Evolutionary conservation across 768 basidiomycete species (phyloP).

Genomic region (Cubamyces lactineus): DNA sequence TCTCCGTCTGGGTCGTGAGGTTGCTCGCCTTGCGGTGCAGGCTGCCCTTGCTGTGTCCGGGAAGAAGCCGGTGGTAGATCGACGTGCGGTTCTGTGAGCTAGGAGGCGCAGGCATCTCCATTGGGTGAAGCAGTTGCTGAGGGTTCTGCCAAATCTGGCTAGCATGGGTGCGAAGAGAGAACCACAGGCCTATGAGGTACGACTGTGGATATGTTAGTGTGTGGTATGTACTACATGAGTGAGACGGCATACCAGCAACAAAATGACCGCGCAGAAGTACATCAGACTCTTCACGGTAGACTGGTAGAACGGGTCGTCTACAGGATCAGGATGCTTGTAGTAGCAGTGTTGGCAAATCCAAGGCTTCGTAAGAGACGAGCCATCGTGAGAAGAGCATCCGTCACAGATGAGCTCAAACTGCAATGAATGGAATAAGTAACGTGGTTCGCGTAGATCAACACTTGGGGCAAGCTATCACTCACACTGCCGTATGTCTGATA

Average conservation of each 20-base stretch:
- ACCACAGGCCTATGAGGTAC: conserved; percentile 97
- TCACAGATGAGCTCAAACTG: conserved; percentile 89
- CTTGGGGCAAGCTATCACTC: conserved; percentile 38
- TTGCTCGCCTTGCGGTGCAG: conserved; percentile 54
- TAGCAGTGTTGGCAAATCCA: conserved; percentile 94
- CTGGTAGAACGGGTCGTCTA: conserved; percentile 94
- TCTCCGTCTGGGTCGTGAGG: conserved; percentile 36
- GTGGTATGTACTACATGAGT: neutral
- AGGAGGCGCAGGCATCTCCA: conserved; percentile 55
- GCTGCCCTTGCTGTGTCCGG: conserved; percentile 33
- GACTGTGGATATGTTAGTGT: conserved; percentile 55
- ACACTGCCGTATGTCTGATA: conserved; percentile 99
- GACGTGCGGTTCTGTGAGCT: conserved; percentile 52
- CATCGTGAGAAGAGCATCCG: conserved; percentile 62
- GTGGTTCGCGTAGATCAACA: neutral
- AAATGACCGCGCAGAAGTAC: conserved; percentile 92
- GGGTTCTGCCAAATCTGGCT: conserved; percentile 99
- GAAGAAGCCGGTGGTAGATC: conserved; percentile 62
- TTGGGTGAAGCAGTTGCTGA: conserved; percentile 72
- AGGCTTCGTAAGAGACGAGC: conserved; percentile 39
- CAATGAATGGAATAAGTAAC: neutral
- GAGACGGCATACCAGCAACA: conserved; percentile 66
- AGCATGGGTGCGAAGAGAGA: conserved; percentile 96
- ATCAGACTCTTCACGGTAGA: conserved; percentile 93
- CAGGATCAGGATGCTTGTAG: conserved; percentile 93